Conservation (phyloP, 1,139 yeast genomes). For the Sugiyamaella pinicola region DNA sequence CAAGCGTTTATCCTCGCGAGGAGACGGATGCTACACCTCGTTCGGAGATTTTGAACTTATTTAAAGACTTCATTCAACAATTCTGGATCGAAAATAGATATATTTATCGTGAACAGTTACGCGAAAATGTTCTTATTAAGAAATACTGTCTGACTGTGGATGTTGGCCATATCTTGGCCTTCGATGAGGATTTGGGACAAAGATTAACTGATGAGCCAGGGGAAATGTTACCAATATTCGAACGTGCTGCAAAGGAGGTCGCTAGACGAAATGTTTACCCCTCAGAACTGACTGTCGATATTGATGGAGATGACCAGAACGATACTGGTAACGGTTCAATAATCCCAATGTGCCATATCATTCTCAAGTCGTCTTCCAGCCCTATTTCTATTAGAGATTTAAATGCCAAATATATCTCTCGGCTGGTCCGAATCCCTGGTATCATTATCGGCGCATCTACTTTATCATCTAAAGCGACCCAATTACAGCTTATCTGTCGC, state of each 20-base stretch:
- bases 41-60: conserved; percentile 77
- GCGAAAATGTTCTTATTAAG: conserved; percentile 81
- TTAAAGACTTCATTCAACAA: conserved; percentile 80
- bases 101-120: conserved; percentile 85
- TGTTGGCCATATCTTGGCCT: conserved; percentile 82
- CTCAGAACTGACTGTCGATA: conserved; percentile 42
- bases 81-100: conserved; percentile 82
- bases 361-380: conserved; percentile 72
- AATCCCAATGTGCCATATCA: conserved; percentile 83
- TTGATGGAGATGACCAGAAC: conserved; percentile 16
- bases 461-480: conserved; percentile 83
- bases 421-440: conserved; percentile 89
- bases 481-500: conserved; percentile 82
- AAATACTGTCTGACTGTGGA: conserved; percentile 75
- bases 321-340: conserved; percentile 21
- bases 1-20: conserved; percentile 86
- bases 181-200: conserved; percentile 86
- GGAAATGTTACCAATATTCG: conserved; percentile 83
- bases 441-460: conserved; percentile 92
- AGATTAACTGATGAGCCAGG: conserved; percentile 82
- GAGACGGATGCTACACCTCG: conserved; percentile 63
- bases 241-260: conserved; percentile 84
- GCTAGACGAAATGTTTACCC: conserved; percentile 78
- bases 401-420: conserved; percentile 85
- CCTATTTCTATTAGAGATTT: conserved; percentile 76